Conservation (phyloP, 257 asterid genomes). For the Nicotiana obtusifolia region DNA sequence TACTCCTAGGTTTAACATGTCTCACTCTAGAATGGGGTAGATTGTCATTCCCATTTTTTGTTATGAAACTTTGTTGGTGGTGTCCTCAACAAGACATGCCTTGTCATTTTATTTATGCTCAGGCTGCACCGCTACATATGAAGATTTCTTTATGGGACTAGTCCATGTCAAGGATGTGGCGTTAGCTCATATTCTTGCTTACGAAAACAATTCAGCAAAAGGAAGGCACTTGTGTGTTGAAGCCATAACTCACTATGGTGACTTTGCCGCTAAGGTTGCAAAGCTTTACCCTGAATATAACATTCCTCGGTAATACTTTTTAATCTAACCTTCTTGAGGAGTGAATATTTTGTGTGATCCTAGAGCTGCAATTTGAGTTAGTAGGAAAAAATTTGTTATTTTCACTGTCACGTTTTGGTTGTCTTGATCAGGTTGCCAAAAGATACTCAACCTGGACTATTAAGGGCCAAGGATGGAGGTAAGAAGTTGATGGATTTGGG, state of each 20-base stretch:
- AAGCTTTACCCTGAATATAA: slow-evolving; percentile 70
- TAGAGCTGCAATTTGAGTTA: too few species aligned
- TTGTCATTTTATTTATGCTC: slow-evolving; percentile 14
- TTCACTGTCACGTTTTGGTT: neutral
- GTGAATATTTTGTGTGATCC: too few species aligned
- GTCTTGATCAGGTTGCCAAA: slow-evolving; percentile 51
- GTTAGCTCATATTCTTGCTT: slow-evolving; percentile 67
- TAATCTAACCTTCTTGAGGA: too few species aligned
- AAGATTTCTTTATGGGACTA: slow-evolving; percentile 56
- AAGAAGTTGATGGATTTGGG: slow-evolving; percentile 75
- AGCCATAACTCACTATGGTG: slow-evolving; percentile 66
- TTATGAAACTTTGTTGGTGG: neutral
- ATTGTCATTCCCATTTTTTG: too few species aligned
- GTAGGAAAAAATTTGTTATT: neutral
- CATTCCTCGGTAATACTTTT: slow-evolving; percentile 45
- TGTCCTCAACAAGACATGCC: slow-evolving; percentile 9
- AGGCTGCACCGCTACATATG: slow-evolving; percentile 49
- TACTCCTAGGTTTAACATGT: too few species aligned
- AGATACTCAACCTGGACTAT: slow-evolving; percentile 69
- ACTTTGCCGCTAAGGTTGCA: slow-evolving; percentile 73
- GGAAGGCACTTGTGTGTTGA: slow-evolving; percentile 83
- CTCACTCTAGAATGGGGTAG: too few species aligned
- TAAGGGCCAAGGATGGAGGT: slow-evolving; percentile 51
- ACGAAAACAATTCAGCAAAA: slow-evolving; percentile 61
- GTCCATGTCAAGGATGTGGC: slow-evolving; percentile 89